Evolutionary conservation across 2,329 filamentous ascomycete genomes (phyloP).

Genomic region (Mycocentrospora acerina): DNA sequence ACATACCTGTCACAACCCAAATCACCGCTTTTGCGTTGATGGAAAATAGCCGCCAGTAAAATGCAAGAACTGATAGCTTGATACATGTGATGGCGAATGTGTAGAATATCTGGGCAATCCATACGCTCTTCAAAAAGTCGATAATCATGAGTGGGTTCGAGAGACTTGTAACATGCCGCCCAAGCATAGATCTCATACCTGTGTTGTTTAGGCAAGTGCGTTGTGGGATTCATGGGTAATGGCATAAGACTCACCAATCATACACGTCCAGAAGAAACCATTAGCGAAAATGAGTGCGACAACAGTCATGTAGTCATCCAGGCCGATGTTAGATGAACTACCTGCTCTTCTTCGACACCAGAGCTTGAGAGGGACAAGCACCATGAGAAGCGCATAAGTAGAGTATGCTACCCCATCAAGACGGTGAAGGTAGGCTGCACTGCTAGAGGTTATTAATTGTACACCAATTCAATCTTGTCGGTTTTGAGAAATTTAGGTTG

Average conservation of each 20-base stretch:
- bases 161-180: slow-evolving; percentile 13
- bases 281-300: slow-evolving; percentile 17
- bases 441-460: neutral
- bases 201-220: neutral
- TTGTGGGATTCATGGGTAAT: neutral
- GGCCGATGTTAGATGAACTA: slow-evolving; percentile 21
- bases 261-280: slow-evolving; percentile 19
- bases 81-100: slow-evolving; percentile 13
- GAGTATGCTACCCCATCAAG: slow-evolving; percentile 22
- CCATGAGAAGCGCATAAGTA: slow-evolving; percentile 23
- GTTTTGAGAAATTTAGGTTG: neutral
- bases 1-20: slow-evolving; percentile 10
- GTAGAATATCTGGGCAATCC: slow-evolving; percentile 22
- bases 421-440: slow-evolving; percentile 14
- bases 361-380: slow-evolving; percentile 25
- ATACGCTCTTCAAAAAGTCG: slow-evolving; percentile 19
- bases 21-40: slow-evolving; percentile 14
- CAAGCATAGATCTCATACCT: slow-evolving; percentile 20
- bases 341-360: slow-evolving; percentile 22
- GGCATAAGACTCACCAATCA: slow-evolving; percentile 16
- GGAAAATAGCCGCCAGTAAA: slow-evolving; percentile 30
- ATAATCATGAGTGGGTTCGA: slow-evolving; percentile 8
- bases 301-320: slow-evolving; percentile 22
- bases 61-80: slow-evolving; percentile 27
- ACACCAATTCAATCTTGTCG: neutral